Base-by-base conservation (phyloP, 768 basidiomycete species). In the Peribolospora kevripleyi region DNA sequence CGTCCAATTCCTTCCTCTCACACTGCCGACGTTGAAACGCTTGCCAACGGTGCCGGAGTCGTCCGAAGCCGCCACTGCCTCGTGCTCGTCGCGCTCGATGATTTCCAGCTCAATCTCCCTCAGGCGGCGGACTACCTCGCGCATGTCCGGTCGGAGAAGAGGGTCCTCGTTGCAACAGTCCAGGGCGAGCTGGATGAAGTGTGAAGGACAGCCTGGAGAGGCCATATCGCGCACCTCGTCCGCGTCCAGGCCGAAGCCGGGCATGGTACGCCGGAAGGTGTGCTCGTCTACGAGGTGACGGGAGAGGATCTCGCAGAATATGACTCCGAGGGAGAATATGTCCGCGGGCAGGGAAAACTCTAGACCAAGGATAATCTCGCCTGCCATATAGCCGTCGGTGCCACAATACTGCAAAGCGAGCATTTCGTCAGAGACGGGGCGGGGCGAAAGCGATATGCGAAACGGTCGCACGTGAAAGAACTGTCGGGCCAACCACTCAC, bases 291-390 rank as follows among this genome's bases (percentile, higher is more conserved):
- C 90, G n/a, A 95, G 74, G 48, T 71, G 75, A 25, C 88, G 75
- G 3, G 83, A 75, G 0, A 81, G 73, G 63, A 98, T 86, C 69
- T 98, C 91, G 62, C 84, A 84, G 64, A 93, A 82, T 57, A 87
- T 86, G 62, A 91, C 76, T 0, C 86, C 90, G 7, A 95, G 76
- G 5, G 87, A 90, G 67, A 87, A 97, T 0, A 93, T 79, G 64
- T 98, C 91, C 5, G 91, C 93, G 3, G 84, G 80, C 5, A 95
- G 76, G 65, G 85, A 84, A 60, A 98, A 98, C 63, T 88, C 83
- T 52, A 81, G 76, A 36, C 90, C 88, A 7, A 85, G 72, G 1
- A 91, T 71, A 61, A 97, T 93, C 66, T 95, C 91, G 0, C 91
- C 91, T 3, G 84, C 86, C 91, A 95, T 95, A 70, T 93, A 91